Conservation (phyloP, 305 asterid genomes). For the Ilex paraguariensis region DNA sequence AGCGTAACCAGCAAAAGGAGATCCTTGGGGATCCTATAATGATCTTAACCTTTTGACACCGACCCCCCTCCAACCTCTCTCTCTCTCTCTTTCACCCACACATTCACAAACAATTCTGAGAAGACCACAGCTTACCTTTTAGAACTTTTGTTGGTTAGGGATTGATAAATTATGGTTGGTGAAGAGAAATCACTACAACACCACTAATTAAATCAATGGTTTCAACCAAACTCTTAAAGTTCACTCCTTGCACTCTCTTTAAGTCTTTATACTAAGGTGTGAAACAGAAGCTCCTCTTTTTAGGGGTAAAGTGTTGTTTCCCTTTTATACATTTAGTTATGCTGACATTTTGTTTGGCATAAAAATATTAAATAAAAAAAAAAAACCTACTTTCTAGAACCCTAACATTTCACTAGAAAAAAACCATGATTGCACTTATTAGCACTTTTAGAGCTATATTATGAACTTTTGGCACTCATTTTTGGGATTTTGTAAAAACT, state of each 20-base stretch:
- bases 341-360: no score
- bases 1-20: conserved; percentile 29
- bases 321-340: no score
- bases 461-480: conserved; percentile 22
- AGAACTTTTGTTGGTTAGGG: conserved; percentile 11
- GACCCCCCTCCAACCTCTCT: conserved; percentile 33
- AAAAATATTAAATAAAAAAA: background rate
- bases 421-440: conserved; percentile 14
- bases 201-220: no score
- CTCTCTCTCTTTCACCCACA: background rate
- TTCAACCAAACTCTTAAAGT: no score
- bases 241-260: no score
- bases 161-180: conserved; percentile 25
- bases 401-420: conserved; percentile 27
- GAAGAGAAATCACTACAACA: conserved; percentile 11
- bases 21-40: conserved; percentile 17
- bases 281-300: conserved; percentile 32
- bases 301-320: conserved; percentile 1
- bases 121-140: conserved; percentile 11
- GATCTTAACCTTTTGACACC: conserved; percentile 21
- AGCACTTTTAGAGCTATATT: conserved; percentile 26
- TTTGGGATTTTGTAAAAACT: conserved; percentile 14
- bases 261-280: conserved; percentile 22
- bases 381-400: conserved; percentile 24
- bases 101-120: background rate